Evolutionary conservation across 306 rosid genomes (phyloP).

Genomic region (Comarum palustre): DNA sequence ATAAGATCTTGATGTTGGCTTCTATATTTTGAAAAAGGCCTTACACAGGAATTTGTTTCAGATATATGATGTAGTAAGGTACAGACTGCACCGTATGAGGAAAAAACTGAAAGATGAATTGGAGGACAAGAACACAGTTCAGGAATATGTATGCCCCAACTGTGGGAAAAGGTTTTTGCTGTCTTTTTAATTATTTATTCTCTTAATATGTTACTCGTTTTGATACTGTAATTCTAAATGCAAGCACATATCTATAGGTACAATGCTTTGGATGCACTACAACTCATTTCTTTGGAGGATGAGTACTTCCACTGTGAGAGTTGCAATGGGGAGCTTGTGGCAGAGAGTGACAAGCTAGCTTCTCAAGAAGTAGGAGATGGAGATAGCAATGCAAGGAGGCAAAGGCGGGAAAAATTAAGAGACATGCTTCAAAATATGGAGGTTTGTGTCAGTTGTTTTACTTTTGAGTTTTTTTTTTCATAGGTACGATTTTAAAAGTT

Average conservation of each 20-base stretch:
- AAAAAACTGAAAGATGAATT: conserved; percentile 95
- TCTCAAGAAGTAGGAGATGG: conserved; percentile 85
- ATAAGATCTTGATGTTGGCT: conserved; percentile 23
- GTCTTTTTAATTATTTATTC: not conserved
- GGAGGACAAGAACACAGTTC: conserved; percentile 93
- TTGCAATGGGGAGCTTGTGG: conserved; percentile 80
- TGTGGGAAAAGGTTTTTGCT: conserved; percentile 73
- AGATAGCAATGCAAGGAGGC: conserved; percentile 78
- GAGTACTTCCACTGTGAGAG: conserved; percentile 66
- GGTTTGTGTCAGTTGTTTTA: conserved; percentile 34
- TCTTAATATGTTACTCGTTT: not conserved
- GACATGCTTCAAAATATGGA: conserved; percentile 90
- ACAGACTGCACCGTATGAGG: conserved; percentile 91
- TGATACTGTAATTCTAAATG: not conserved
- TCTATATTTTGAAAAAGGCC: conserved; percentile 24
- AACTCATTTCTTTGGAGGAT: no score
- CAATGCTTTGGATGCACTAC: conserved; percentile 78
- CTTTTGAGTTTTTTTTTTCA: no score
- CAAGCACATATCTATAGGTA: conserved; percentile 46
- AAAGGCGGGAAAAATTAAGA: conserved; percentile 76
- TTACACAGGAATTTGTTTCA: conserved; percentile 38
- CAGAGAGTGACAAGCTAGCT: conserved; percentile 87
- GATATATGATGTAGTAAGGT: conserved; percentile 89
- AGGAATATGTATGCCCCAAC: conserved; percentile 81
- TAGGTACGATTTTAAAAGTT: not conserved